Evolutionary conservation across 257 asterid genomes (phyloP).

Genomic region (Solanum corneliomulleri): DNA sequence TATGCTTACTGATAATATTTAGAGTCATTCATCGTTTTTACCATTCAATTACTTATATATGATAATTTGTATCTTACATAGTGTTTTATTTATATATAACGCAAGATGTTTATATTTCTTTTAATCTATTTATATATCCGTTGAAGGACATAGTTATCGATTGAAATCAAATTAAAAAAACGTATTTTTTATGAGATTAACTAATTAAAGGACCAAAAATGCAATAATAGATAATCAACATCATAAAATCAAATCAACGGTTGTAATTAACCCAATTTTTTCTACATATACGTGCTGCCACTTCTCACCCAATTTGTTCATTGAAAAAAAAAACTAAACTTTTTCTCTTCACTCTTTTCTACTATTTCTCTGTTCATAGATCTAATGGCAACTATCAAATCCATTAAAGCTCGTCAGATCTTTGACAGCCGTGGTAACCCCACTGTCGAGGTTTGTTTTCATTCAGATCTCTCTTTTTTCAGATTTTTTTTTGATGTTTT

Average conservation of each 20-base stretch:
- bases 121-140: too few relatives aligned
- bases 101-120: accelerated
- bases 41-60: neutral
- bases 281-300: slow-evolving; percentile 21
- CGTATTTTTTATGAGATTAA: too few relatives aligned
- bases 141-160: too few relatives aligned
- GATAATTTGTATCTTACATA: accelerated
- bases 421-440: slow-evolving; percentile 91
- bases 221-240: neutral
- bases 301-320: neutral
- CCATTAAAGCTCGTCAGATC: slow-evolving; percentile 71
- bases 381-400: slow-evolving; percentile 53
- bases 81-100: too few relatives aligned
- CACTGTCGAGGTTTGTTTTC: slow-evolving; percentile 59
- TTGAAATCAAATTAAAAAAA: too few relatives aligned
- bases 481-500: neutral
- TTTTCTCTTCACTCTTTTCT: neutral
- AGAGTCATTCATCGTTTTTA: neutral
- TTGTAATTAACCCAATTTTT: slow-evolving; percentile 10
- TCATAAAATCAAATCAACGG: slow-evolving; percentile 29
- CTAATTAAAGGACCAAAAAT: neutral
- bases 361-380: neutral
- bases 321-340: neutral
- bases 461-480: neutral
- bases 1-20: neutral